Conservation (phyloP, 2,329 filamentous ascomycete genomes). For the Trichoderma sp. region DNA sequence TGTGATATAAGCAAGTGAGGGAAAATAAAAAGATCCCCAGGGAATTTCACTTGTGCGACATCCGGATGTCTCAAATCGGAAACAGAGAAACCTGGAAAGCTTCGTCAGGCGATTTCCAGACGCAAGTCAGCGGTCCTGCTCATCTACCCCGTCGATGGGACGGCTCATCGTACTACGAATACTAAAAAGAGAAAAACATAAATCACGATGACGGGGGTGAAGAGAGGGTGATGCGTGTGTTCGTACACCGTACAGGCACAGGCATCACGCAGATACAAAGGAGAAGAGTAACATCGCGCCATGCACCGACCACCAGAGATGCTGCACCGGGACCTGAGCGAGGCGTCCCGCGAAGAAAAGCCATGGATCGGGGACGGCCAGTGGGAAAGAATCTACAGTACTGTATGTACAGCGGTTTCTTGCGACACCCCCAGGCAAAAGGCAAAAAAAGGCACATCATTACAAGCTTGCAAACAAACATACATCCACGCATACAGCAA, state of each 20-base stretch:
- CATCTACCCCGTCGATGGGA: background rate
- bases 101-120: slow-evolving; percentile 1
- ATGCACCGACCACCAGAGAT: slow-evolving; percentile 14
- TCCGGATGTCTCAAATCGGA: slow-evolving; percentile 5
- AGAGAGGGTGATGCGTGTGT: background rate
- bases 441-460: background rate
- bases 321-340: slow-evolving; percentile 14
- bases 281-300: slow-evolving; percentile 10
- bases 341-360: background rate
- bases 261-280: background rate
- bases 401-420: background rate
- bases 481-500: background rate
- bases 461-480: background rate
- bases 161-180: too few species aligned
- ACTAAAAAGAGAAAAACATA: background rate
- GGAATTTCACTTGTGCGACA: background rate
- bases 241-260: background rate
- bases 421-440: background rate
- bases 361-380: background rate
- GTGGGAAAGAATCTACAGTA: background rate
- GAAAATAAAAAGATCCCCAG: background rate
- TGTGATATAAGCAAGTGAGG: background rate
- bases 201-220: background rate
- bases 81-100: background rate
- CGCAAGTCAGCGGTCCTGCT: background rate